A percentile compares a stretch with the other conserved stretches of the same genome.
Evolutionary conservation across 306 rosid genomes (phyloP).

Genomic region (Purshia tridentata): DNA sequence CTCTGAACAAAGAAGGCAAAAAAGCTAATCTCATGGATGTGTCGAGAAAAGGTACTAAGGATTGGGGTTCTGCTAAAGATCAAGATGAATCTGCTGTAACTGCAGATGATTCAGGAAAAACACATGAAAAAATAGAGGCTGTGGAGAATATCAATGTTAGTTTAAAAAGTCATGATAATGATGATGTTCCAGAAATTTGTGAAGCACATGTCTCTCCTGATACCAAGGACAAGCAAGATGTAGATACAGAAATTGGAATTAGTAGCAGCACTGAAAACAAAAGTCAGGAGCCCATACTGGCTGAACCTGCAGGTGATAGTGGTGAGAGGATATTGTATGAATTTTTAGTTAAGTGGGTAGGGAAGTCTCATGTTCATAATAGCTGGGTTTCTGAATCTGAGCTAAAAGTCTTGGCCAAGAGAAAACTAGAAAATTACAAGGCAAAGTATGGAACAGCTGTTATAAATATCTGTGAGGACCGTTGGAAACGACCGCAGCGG

Average conservation of each 20-base stretch:
- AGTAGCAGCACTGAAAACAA: slow-evolving; percentile 44
- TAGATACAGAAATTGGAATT: slow-evolving; percentile 44
- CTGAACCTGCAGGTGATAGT: slow-evolving; percentile 47
- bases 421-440: slow-evolving; percentile 97
- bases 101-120: slow-evolving; percentile 48
- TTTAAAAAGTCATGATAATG: slow-evolving; percentile 41
- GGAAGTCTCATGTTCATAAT: slow-evolving; percentile 90
- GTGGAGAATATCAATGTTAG: slow-evolving; percentile 41
- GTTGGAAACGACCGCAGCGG: slow-evolving; percentile 92
- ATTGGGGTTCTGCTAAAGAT: slow-evolving; percentile 40
- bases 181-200: slow-evolving; percentile 43
- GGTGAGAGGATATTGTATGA: slow-evolving; percentile 53
- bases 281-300: slow-evolving; percentile 48
- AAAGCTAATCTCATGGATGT: slow-evolving; percentile 50
- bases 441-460: slow-evolving; percentile 82
- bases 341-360: slow-evolving; percentile 91
- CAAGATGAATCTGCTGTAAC: slow-evolving; percentile 48
- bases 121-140: slow-evolving; percentile 39
- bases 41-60: slow-evolving; percentile 36
- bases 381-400: slow-evolving; percentile 93
- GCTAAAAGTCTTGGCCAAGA: slow-evolving; percentile 84
- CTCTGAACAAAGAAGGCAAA: slow-evolving; percentile 60
- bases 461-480: slow-evolving; percentile 87
- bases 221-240: slow-evolving; percentile 37
- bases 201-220: slow-evolving; percentile 47